These are phyloP conservation scores for Aspergillus avenaceus DNA, from an alignment of 495 filamentous ascomycete genomes.

Conservation along the genomic window DNA sequence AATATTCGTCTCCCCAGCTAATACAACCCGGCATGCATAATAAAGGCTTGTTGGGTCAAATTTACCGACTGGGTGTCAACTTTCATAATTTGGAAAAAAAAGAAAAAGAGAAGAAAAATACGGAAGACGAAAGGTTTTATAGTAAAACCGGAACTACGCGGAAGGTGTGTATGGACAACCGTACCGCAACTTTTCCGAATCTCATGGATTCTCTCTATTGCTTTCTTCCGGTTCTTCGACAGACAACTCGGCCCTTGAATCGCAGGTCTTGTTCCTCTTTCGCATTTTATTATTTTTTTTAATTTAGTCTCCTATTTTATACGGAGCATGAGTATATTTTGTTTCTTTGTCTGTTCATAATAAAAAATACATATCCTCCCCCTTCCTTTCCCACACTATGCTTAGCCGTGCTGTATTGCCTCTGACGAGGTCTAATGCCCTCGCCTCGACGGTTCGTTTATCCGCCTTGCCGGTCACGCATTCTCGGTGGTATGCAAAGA, in stretches of 20 bases:
- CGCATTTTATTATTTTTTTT: too few species aligned
- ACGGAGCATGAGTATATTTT: constrained; percentile 28
- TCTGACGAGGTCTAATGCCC: constrained; percentile 41
- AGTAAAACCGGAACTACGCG: constrained; percentile 17
- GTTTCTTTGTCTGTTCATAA: constrained; percentile 6
- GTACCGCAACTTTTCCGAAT: constrained; percentile 30
- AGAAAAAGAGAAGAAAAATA: constrained; percentile 21
- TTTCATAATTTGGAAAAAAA: constrained; percentile 46
- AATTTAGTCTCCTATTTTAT: background rate
- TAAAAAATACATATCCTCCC: constrained; percentile 7
- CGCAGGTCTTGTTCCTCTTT: too few species aligned
- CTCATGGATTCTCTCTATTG: background rate
- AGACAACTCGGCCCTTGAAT: too few species aligned
- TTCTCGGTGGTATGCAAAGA: constrained; percentile 46
- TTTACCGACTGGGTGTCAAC: constrained; percentile 61
- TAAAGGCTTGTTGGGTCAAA: constrained; percentile 55
- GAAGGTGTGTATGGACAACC: constrained; percentile 17
- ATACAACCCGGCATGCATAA: constrained; percentile 59
- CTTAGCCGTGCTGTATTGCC: constrained; percentile 44
- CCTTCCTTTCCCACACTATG: constrained; percentile 26
- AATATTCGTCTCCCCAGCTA: constrained; percentile 62
- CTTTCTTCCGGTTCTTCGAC: background rate
- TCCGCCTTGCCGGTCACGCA: constrained; percentile 30
- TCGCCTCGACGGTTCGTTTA: constrained; percentile 34
- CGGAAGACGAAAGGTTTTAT: constrained; percentile 13